Evolutionary conservation across 148 eudicot species (phyloP), one percentile per base, ranked within the genome.

Genomic region (Silene conica): DNA sequence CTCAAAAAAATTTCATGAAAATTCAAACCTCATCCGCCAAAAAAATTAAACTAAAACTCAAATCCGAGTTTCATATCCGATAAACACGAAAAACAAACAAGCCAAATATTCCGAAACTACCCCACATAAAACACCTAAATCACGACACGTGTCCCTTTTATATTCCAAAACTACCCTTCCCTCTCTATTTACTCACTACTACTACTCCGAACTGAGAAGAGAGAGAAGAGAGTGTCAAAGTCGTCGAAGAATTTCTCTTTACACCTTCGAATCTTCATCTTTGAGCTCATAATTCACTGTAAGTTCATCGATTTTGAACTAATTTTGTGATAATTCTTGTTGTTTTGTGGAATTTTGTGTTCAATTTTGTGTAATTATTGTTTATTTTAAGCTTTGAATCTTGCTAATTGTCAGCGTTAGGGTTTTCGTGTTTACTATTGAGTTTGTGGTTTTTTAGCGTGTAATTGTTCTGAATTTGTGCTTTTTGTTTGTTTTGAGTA

Each of bases 1-100:
- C 45, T 61, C 28, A 26, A 43, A 14, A 57, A 38, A 72, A 11
- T 0, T 50, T 15, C 34, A 5, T 31, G 34, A 31, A 31, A 31
- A 31, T 31, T 31, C 38, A 48, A 69, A 16, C 75, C 59, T 56
- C 59, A 56, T 56, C 21, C 59, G 59, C 59, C 59, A 68, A 69
- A 56, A 56, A 75, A 14, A 74, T 70, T 81, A 28, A 80, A 85
- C 71, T 76, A 63, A 73, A 77, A 74, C 77, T 85, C 22, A 87
- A 83, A 78, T 83, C 89, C 90, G 84, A 74, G 54, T 56, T 83
- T 85, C 72, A 85, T 74, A 82, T 87, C 88, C 90, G 92, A 74
- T 54, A 15, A 8, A 54, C 38, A 71, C 14, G 52, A 63, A 41
- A n/a, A 4, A 50, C 18, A 55, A 22, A 71, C 3, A 7, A 3